A percentile compares a stretch with the other conserved stretches of the same genome.
These are phyloP conservation scores for Saccharomyces uvarum DNA, from an alignment of 1,139 yeast genomes.

Conservation along the genomic window DNA sequence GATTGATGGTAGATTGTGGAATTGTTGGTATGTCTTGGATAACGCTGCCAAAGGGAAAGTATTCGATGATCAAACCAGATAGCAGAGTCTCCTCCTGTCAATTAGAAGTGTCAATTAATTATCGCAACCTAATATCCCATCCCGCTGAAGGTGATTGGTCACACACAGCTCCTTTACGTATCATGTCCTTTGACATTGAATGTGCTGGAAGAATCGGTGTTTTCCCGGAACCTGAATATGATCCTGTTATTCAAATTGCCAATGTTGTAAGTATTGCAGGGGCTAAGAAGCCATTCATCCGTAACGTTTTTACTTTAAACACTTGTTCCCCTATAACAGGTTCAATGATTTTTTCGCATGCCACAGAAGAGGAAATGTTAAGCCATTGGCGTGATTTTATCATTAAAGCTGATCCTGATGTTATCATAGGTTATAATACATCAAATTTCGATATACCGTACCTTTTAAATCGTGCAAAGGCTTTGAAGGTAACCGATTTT, in stretches of 20 bases:
- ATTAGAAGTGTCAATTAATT: conserved; percentile 67
- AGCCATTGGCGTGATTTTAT: conserved; percentile 80
- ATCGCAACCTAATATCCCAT: conserved; percentile 64
- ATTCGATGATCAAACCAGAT: conserved; percentile 38
- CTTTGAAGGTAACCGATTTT: conserved; percentile 58
- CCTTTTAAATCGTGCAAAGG: conserved; percentile 74
- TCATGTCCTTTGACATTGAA: conserved; percentile 92
- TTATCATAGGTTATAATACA: conserved; percentile 91
- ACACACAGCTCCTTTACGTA: conserved; percentile 87
- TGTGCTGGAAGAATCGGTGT: conserved; percentile 97
- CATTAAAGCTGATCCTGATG: conserved; percentile 84
- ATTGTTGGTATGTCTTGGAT: conserved; percentile 98
- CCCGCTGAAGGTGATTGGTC: conserved; percentile 92
- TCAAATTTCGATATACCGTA: conserved; percentile 95
- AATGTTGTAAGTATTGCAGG: conserved; percentile 85
- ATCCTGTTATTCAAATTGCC: conserved; percentile 94
- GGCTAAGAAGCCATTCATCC: conserved; percentile 66
- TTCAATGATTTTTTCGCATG: conserved; percentile 73
- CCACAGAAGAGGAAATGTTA: conserved; percentile 75
- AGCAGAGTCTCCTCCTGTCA: conserved; percentile 68
- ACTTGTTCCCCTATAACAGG: conserved; percentile 93
- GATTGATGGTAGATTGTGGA: conserved; percentile 87
- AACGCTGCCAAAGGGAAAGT: conserved; percentile 72
- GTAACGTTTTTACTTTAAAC: conserved; percentile 89
- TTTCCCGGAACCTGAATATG: conserved; percentile 90